phyloP scores from a whole-genome alignment of 768 basidiomycete genomes.

The Termitomyces bulborhizus region DNA sequence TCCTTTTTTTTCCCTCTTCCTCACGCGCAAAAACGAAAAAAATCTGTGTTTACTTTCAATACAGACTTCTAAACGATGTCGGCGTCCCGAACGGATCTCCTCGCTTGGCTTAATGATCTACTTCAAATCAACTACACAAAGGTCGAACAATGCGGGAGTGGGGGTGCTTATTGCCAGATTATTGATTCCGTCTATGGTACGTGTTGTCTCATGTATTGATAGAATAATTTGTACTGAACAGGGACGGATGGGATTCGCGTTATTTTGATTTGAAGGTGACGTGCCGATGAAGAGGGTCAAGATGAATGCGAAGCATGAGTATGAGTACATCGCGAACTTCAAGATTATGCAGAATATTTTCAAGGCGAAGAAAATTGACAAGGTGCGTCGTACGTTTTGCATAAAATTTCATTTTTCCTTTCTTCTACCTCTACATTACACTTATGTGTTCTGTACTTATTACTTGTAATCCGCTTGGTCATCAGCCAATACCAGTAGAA shows the following conservation, averaged over 20 bases:
- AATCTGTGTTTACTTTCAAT: too few species aligned
- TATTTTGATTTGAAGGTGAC: slow-evolving; percentile 50
- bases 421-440: background rate
- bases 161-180: slow-evolving; percentile 92
- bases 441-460: background rate
- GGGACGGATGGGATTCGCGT: background rate
- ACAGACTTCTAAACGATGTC: slow-evolving; percentile 32
- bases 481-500: slow-evolving; percentile 91
- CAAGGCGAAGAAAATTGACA: slow-evolving; percentile 91
- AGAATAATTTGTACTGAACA: too few species aligned
- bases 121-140: slow-evolving; percentile 89
- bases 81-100: slow-evolving; percentile 79
- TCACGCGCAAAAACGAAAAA: background rate
- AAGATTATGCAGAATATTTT: slow-evolving; percentile 93
- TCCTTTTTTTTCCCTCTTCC: background rate
- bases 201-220: slow-evolving; percentile 18
- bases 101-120: slow-evolving; percentile 93
- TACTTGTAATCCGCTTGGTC: background rate
- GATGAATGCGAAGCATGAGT: slow-evolving; percentile 94
- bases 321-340: slow-evolving; percentile 93
- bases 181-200: slow-evolving; percentile 91
- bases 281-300: slow-evolving; percentile 89
- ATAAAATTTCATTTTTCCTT: background rate
- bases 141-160: slow-evolving; percentile 86
- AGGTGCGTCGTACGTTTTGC: slow-evolving; percentile 41